A percentile compares a stretch with the other conserved stretches of the same genome.
Conservation (phyloP, 163 green algal genomes). For the Chlamydomonas reinhardtii region DNA sequence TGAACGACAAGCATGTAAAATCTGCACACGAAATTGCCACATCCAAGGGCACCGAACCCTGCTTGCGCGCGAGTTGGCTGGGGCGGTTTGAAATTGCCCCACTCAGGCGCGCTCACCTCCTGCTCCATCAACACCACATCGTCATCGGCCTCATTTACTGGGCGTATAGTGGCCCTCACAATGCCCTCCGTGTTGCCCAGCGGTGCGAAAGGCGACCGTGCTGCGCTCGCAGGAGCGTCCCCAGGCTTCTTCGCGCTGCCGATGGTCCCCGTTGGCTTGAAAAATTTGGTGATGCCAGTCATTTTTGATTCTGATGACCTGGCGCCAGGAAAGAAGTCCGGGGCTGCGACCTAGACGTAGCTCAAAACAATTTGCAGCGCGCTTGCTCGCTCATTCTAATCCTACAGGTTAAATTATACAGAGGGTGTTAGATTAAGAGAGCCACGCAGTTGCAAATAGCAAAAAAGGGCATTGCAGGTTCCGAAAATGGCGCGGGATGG, state of each 20-base stretch:
- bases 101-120: not conserved
- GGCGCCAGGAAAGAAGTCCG: too few relatives aligned
- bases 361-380: too few relatives aligned
- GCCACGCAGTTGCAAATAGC: too few relatives aligned
- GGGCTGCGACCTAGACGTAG: too few relatives aligned
- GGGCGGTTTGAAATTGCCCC: conserved; percentile 8
- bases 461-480: too few relatives aligned
- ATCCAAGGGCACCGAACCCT: too few relatives aligned
- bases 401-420: too few relatives aligned
- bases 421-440: too few relatives aligned
- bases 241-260: not conserved
- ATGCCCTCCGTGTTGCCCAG: conserved; percentile 6
- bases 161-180: not conserved
- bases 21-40: too few relatives aligned
- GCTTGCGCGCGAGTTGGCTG: not conserved
- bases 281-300: conserved; percentile 37
- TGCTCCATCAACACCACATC: conserved; percentile 17
- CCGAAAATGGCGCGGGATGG: too few relatives aligned
- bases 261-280: conserved; percentile 2
- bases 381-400: too few relatives aligned
- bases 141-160: not conserved
- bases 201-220: conserved; percentile 7
- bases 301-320: not conserved
- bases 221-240: not conserved
- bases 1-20: not conserved